Evolutionary conservation across 768 basidiomycete genomes (phyloP), one percentile per base, ranked within the genome.

Genomic region (Gymnopilus junonius): DNA sequence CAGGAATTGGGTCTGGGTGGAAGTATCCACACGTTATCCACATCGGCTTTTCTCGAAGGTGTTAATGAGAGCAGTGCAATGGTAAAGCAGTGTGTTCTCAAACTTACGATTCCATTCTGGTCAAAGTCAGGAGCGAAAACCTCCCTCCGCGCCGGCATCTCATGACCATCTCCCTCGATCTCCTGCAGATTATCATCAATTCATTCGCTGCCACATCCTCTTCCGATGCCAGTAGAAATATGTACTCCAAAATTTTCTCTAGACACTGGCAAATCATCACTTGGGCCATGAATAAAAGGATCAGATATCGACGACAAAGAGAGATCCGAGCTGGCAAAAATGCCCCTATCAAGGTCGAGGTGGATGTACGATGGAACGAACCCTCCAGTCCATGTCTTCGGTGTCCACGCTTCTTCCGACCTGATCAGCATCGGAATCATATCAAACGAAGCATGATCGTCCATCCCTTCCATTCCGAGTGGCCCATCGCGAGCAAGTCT

Each of bases 1-100:
- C 40, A n/a, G 35, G 14, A 12, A 45, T 20, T 1, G 62, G 62
- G 7, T 63, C 35, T n/a, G n/a, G n/a, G n/a, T n/a, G n/a, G 50
- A 51, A 63, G 31, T 63, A 56, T 8, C 62, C 62, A 23, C 62
- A 63, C 15, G 43, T 20, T 5, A 63, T 63, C 55, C 62, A 63
- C 15, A 63, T 42, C 15, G 62, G 46, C 62, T 63, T n/a, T n/a
- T n/a, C n/a, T n/a, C n/a, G n/a, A n/a, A n/a, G 1, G n/a, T n/a
- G n/a, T n/a, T n/a, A n/a, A n/a, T n/a, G 6, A 15, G 23, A 29
- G 20, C 35, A 3, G 50, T n/a, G 20, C 31, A 12, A 15, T 17
- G 1, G 17, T 37, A 23, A 17, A 57, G 6, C 12, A 7, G 8
- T 8, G 12, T 20, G 2, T 48, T 15, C 10, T 32, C 1, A 31